These are phyloP conservation scores for Tuber borchii DNA, from an alignment of 495 filamentous ascomycete species.

Conservation along the genomic window DNA sequence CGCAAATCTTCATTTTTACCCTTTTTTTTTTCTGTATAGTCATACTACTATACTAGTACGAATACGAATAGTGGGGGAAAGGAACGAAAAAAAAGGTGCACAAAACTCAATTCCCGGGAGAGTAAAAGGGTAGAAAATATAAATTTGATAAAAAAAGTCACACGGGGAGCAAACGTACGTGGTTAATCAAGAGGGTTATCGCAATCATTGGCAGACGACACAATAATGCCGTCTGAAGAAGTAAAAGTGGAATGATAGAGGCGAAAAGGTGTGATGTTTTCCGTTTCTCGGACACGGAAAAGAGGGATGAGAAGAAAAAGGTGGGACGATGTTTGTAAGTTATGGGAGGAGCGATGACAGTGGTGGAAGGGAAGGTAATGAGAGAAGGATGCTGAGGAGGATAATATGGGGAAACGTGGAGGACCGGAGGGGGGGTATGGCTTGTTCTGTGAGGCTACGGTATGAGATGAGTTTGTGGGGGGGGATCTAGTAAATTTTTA, in stretches of 20 bases:
- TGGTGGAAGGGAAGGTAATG: neutral
- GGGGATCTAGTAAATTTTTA: neutral
- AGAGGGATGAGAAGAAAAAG: neutral
- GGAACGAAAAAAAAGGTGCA: neutral
- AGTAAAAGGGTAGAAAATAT: conserved; percentile 4
- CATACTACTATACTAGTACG: neutral
- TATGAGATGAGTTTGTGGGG: neutral
- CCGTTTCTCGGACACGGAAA: neutral
- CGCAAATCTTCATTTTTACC: neutral
- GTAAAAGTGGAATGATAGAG: neutral
- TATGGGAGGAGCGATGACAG: conserved; percentile 18
- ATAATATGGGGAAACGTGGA: conserved; percentile 43
- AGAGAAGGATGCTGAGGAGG: conserved; percentile 12
- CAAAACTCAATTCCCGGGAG: conserved; percentile 10
- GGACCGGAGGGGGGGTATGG: conserved; percentile 49
- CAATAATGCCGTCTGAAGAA: conserved; percentile 26
- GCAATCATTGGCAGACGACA: conserved; percentile 38
- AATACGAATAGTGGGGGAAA: neutral
- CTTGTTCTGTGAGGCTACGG: conserved; percentile 37
- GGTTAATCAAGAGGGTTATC: conserved; percentile 35
- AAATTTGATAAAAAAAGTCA: neutral
- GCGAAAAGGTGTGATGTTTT: neutral
- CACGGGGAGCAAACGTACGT: conserved; percentile 18
- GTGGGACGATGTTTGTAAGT: neutral
- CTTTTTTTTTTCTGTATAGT: neutral